Percentiles rank a stretch among this genome's conserved stretches.
phyloP scores from a whole-genome alignment of 371 early-diverging fungal species.

The Mucor piriformis region DNA sequence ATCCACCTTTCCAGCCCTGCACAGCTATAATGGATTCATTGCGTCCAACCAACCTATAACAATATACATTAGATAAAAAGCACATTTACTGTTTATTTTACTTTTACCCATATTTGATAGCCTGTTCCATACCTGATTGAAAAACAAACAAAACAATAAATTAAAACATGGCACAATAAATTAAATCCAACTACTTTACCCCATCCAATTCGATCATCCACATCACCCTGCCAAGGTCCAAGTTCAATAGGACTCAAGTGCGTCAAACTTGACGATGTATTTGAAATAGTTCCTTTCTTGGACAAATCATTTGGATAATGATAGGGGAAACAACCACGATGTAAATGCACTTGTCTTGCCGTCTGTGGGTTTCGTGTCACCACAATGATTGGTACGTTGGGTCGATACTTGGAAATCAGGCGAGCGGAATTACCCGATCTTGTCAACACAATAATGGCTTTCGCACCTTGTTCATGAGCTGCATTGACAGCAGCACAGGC shows the following conservation, averaged over 20 bases:
- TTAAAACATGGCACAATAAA: too few relatives aligned
- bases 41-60: conserved; percentile 51
- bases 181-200: too few relatives aligned
- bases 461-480: conserved; percentile 84
- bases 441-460: conserved; percentile 86
- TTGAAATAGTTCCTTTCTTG: conserved; percentile 51
- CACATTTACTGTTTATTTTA: too few relatives aligned
- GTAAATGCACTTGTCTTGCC: conserved; percentile 87
- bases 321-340: conserved; percentile 92
- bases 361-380: conserved; percentile 83
- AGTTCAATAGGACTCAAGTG: conserved; percentile 42
- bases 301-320: conserved; percentile 61
- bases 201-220: conserved; percentile 78
- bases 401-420: conserved; percentile 50
- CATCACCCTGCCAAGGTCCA: conserved; percentile 79
- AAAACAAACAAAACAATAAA: neutral
- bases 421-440: conserved; percentile 30
- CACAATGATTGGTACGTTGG: conserved; percentile 87
- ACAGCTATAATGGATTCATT: conserved; percentile 77
- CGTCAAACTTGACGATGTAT: conserved; percentile 41
- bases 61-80: neutral
- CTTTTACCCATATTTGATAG: conserved; percentile 58
- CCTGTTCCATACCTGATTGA: conserved; percentile 66
- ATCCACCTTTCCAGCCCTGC: conserved; percentile 82
- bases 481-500: conserved; percentile 92